phyloP scores from a whole-genome alignment of 2,329 filamentous ascomycete genomes.

The Aspergillus tamarii region DNA sequence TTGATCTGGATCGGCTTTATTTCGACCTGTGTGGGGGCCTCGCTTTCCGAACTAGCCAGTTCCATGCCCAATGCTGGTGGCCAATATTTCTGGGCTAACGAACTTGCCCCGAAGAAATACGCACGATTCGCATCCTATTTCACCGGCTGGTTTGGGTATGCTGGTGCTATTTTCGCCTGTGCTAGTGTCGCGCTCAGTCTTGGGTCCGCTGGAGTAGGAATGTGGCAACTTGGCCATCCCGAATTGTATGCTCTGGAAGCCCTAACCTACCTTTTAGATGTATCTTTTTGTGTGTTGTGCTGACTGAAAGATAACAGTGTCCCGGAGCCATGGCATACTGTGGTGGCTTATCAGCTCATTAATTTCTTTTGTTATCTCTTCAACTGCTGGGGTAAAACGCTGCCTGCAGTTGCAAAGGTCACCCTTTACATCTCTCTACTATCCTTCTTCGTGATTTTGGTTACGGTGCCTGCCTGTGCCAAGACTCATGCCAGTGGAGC shows the following conservation, averaged over 20 bases:
- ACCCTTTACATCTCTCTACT: conserved; percentile 52
- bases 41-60: conserved; percentile 52
- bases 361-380: conserved; percentile 55
- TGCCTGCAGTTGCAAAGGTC: conserved; percentile 45
- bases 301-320: conserved; percentile 27
- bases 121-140: conserved; percentile 51
- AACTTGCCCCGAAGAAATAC: conserved; percentile 51
- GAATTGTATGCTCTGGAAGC: conserved; percentile 48
- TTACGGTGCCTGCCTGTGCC: conserved; percentile 51
- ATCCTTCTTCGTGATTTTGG: conserved; percentile 53
- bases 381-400: conserved; percentile 47
- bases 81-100: conserved; percentile 56
- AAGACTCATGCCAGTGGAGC: conserved; percentile 50
- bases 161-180: conserved; percentile 58
- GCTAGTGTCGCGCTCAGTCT: conserved; percentile 56
- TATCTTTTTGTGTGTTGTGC: conserved; percentile 12
- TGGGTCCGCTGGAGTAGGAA: conserved; percentile 53
- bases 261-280: not conserved
- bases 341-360: conserved; percentile 51
- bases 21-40: conserved; percentile 50
- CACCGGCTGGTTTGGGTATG: conserved; percentile 57
- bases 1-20: conserved; percentile 52
- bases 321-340: conserved; percentile 39
- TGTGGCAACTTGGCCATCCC: conserved; percentile 56
- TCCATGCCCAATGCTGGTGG: conserved; percentile 56